Percentiles rank a stretch among this genome's conserved stretches.
phyloP scores from a whole-genome alignment of 208 protist species.

The Acanthamoeba triangularis region DNA sequence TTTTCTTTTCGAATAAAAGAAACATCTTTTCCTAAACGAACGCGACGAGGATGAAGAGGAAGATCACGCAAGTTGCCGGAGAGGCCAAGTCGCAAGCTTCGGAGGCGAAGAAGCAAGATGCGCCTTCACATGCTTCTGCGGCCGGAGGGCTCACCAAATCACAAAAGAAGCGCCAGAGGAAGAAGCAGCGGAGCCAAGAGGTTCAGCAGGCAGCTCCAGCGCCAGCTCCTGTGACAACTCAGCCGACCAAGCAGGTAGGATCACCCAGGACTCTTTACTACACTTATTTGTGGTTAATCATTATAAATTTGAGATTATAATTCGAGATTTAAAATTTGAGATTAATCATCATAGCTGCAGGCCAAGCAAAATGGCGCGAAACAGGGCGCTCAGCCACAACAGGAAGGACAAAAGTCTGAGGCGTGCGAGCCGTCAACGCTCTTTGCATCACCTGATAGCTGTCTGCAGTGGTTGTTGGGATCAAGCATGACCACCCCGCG shows the following conservation, averaged over 20 bases:
- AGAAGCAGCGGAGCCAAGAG: not conserved
- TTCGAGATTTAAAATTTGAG: no score
- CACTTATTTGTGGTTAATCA: no score
- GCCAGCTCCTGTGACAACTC: not conserved
- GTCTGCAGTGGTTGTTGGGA: slow-evolving; percentile 67
- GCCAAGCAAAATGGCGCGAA: not conserved
- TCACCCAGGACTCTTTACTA: not conserved
- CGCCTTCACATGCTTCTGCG: not conserved
- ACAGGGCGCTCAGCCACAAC: not conserved
- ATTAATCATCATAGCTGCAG: no score
- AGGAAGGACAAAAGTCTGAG: not conserved
- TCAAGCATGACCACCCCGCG: not conserved
- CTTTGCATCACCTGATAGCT: slow-evolving; percentile 10
- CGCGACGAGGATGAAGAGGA: slow-evolving; percentile 34
- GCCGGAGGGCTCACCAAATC: not conserved
- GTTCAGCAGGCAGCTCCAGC: not conserved
- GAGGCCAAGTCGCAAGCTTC: not conserved
- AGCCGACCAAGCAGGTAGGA: not conserved
- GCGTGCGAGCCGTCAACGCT: not conserved
- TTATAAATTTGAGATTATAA: no score
- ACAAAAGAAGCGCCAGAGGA: slow-evolving; percentile 39
- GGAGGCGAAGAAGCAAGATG: not conserved
- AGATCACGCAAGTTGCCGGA: not conserved
- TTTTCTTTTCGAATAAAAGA: no score
- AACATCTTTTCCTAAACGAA: no score